Base-by-base conservation (phyloP, 495 filamentous ascomycete species). In the Neurospora tetrasperma region DNA sequence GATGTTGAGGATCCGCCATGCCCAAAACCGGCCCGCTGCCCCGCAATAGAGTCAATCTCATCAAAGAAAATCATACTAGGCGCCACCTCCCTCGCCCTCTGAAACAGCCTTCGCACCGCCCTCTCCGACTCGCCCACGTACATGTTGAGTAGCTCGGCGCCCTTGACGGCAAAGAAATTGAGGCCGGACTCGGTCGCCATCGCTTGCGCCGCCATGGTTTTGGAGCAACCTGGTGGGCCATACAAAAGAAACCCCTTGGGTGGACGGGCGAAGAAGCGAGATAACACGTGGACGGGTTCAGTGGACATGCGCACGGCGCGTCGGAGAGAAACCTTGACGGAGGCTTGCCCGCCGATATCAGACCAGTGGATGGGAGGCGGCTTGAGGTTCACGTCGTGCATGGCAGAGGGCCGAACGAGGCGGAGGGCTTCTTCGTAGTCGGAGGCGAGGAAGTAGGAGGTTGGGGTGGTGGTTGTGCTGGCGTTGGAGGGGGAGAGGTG, bases 31-130 rank as follows among this genome's bases (percentile, higher is more conserved):
- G 89, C 86, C 31, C 94, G 87, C 73, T 89, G 88, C 11, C 90
- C 89, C n/a, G 90, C 94, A 72, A 99, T 94, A 6, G 94, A 90
- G 83, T 99, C 96, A 76, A 99, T 96, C 80, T 99, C 96, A 80
- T 99, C 96, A 78, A 99, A 98, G 85, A 99, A 99, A 73, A 99
- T 94, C 79, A 99, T 95, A 79, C 92, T 93, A 5, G 96, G 96
- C 71, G 90, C 89, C 35, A 94, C 96, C 46, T 92, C 90, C 59
- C 93, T 86, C 3, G 96, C 96, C 75, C 94, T 93, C 70, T 90
- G 87, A 81, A 99, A 99, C 10, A 98, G 88, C 68, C 96, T 92
- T 69, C 96, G 88, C 59, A 99, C 85, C 38, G 91, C 90, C 10
- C 94, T 90, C 83, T 99, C 96, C 7, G 94, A 95, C 82, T 99